Evolutionary conservation across 768 basidiomycete species (phyloP), one percentile per base, ranked within the genome.

Genomic region (Lactarius hengduanensis): DNA sequence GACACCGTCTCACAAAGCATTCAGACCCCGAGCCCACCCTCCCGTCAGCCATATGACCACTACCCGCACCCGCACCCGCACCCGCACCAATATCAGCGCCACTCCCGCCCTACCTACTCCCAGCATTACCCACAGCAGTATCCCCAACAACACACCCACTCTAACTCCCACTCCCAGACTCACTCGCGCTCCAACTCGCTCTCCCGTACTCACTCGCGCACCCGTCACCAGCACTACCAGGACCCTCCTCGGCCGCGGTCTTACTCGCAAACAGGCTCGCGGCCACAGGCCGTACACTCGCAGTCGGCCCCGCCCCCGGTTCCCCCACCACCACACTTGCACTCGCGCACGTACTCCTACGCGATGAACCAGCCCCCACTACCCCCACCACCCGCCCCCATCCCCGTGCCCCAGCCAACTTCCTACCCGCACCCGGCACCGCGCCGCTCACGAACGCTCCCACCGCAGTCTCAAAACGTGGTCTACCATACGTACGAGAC

Each of bases 1-100:
- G 66, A 77, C 70, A 71, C 13, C 1, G 66, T 67, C 20, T 47
- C 66, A 15, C 64, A 82, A 26, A 85, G 83, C 18, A 70, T 64
- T 13, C 69, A 74, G 30, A 54, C 41, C n/a, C 61, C 65, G 28
- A 58, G 30, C 60, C 45, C 41, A 54, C 11, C 50, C 59, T 34
- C 47, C 18, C 62, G 38, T n/a, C 41, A 20, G 7, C 28, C 64
- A 2, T 57, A 59, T 36, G 62, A 58, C 16, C 16, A 50, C 26
- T n/a, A 53, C 50, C 50, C n/a, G 10, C 1, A 53, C 0, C 50
- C 26, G 10, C 1, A 53, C 0, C 50, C 26, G 2, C 57, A 59
- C 57, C 41, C 30, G 8, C 63, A 15, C 36, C 50, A 53, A 28
- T n/a, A 57, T 3, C 65, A 32, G 32, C 54, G 47, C 32, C 67